Percentiles rank a stretch among this genome's conserved stretches.
Evolutionary conservation across 345 rosid species (phyloP).

Genomic region (Euphorbia peplus): DNA sequence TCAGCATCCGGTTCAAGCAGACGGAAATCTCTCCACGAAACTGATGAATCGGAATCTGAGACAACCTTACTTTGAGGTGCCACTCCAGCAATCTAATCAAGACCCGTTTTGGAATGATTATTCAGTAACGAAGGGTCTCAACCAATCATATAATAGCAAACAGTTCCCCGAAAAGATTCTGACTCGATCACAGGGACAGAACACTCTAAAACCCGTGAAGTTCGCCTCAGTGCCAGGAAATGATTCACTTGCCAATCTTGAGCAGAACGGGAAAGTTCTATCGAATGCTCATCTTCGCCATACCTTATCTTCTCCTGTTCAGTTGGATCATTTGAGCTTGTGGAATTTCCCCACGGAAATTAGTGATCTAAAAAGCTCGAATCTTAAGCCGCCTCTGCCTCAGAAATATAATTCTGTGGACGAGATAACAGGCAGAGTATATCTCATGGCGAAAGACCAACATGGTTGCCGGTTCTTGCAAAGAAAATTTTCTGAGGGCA

Average conservation of each 20-base stretch:
- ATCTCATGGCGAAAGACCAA: constrained; percentile 69
- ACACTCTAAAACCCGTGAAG: constrained; percentile 45
- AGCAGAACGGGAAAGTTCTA: constrained; percentile 39
- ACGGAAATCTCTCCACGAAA: constrained; percentile 29
- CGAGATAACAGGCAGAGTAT: constrained; percentile 54
- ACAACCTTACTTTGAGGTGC: constrained; percentile 46
- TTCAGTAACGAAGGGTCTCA: constrained; percentile 39
- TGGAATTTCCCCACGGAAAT: constrained; percentile 33
- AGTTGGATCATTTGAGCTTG: constrained; percentile 32
- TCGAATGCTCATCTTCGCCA: constrained; percentile 39
- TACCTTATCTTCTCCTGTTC: constrained; percentile 31
- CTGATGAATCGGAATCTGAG: constrained; percentile 26
- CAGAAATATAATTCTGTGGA: constrained; percentile 46
- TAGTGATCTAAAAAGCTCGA: constrained; percentile 30
- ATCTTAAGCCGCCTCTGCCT: constrained; percentile 45
- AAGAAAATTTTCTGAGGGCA: constrained; percentile 58
- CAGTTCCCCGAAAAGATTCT: constrained; percentile 61
- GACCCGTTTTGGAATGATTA: constrained; percentile 39
- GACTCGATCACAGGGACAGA: constrained; percentile 54
- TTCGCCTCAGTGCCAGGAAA: constrained; percentile 44
- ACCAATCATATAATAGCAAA: constrained; percentile 28
- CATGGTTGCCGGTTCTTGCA: constrained; percentile 75
- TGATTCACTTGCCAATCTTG: constrained; percentile 33
- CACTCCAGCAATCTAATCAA: constrained; percentile 46
- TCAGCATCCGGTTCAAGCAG: constrained; percentile 37